Evolutionary conservation across 148 eudicot species (phyloP).

Genomic region (Rhododendron kiyosumense): DNA sequence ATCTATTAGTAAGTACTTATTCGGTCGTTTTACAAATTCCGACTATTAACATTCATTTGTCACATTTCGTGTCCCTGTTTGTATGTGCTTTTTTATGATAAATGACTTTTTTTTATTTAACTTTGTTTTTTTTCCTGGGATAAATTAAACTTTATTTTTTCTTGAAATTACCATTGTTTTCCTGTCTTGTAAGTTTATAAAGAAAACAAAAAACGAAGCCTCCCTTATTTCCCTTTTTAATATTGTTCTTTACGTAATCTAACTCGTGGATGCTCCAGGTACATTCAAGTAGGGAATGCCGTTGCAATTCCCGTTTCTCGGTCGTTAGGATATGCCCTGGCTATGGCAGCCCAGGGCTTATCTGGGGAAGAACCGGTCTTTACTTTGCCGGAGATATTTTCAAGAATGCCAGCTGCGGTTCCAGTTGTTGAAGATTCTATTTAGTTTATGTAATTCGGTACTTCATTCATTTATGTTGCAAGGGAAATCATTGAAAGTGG

Average conservation of each 20-base stretch:
- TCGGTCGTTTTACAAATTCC: background rate
- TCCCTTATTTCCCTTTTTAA: background rate
- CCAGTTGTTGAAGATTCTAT: conserved; percentile 8
- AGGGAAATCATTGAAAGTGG: background rate
- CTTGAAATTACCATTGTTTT: background rate
- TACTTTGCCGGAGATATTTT: conserved; percentile 36
- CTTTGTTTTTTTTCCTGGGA: background rate
- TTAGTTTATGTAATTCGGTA: background rate
- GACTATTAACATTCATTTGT: background rate
- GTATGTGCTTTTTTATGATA: background rate
- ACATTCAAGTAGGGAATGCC: conserved; percentile 85
- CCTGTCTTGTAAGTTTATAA: no score
- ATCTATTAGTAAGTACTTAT: no score
- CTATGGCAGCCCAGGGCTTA: conserved; percentile 36
- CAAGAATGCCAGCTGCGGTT: background rate
- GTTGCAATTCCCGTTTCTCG: conserved; percentile 87
- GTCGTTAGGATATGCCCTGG: conserved; percentile 57
- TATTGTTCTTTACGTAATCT: background rate
- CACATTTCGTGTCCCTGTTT: no score
- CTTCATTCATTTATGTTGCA: background rate
- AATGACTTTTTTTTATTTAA: background rate
- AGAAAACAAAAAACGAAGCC: background rate
- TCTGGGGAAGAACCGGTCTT: conserved; percentile 28
- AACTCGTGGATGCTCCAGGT: conserved; percentile 22
- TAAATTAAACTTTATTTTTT: no score